Conservation (phyloP, 441 rosid species). For the Brassica balearica region DNA sequence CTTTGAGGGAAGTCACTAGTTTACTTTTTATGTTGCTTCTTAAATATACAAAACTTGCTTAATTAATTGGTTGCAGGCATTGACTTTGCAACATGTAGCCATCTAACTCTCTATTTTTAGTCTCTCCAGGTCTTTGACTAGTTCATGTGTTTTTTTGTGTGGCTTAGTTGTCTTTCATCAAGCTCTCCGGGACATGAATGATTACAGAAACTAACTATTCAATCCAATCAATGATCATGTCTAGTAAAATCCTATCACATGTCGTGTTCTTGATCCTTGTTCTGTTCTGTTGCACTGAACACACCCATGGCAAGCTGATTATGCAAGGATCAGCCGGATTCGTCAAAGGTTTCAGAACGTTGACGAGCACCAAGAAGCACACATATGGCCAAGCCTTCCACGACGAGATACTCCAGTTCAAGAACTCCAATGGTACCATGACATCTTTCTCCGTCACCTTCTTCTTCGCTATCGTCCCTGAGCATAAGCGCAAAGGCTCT, state of each 20-base stretch:
- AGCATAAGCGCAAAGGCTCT: conserved; percentile 18
- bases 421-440: conserved; percentile 33
- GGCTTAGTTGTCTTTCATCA: no score
- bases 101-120: neutral
- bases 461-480: conserved; percentile 42
- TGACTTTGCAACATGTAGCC: neutral
- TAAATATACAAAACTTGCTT: no score
- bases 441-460: conserved; percentile 48
- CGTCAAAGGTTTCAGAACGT: conserved; percentile 25
- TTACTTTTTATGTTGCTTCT: no score
- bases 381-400: conserved; percentile 39
- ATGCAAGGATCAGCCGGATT: conserved; percentile 15
- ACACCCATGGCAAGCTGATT: conserved; percentile 34
- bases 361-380: conserved; percentile 34
- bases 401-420: conserved; percentile 28
- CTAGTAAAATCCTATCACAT: neutral
- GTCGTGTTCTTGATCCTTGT: neutral
- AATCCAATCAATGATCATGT: conserved; percentile 3
- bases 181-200: neutral
- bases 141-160: no score
- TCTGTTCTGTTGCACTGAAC: conserved; percentile 3
- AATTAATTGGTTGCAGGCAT: no score
- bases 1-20: no score
- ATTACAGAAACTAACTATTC: neutral
- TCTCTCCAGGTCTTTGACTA: no score